phyloP scores from a whole-genome alignment of 306 rosid genomes.

The Citrullus mucosospermus region DNA sequence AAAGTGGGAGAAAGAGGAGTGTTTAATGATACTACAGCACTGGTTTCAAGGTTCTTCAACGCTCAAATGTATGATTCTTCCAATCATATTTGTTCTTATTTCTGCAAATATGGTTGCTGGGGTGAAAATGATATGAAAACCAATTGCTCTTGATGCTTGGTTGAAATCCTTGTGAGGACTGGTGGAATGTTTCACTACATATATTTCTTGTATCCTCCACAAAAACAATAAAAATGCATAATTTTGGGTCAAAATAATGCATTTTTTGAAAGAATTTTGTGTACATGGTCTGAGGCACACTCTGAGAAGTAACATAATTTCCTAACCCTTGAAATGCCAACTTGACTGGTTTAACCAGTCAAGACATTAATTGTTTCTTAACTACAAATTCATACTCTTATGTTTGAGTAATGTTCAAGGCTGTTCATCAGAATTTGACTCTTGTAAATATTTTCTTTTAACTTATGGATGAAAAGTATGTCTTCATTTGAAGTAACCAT shows the following conservation, averaged over 20 bases:
- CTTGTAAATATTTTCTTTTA: not conserved
- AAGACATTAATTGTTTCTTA: not conserved
- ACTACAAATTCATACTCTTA: not conserved
- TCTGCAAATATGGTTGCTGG: constrained; percentile 4
- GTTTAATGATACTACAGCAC: not conserved
- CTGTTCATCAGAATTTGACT: not conserved
- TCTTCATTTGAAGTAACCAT: not conserved
- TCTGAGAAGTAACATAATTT: not conserved
- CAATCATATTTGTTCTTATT: constrained; percentile 7
- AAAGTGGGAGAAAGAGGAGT: not conserved
- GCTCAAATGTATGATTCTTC: not conserved
- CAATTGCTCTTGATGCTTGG: not conserved
- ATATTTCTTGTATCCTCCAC: not conserved
- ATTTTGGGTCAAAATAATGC: not conserved
- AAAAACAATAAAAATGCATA: not conserved
- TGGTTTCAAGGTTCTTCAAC: not conserved
- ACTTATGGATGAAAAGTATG: not conserved
- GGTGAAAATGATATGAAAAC: not conserved
- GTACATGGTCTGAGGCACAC: not conserved
- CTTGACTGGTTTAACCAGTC: not conserved
- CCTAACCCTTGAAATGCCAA: not conserved
- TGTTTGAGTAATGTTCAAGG: not conserved
- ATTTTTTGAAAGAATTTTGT: not conserved
- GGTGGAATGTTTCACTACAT: not conserved
- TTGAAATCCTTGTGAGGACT: not conserved